Evolutionary conservation across 495 filamentous ascomycete species (phyloP).

Genomic region (Penicillium goetzii): DNA sequence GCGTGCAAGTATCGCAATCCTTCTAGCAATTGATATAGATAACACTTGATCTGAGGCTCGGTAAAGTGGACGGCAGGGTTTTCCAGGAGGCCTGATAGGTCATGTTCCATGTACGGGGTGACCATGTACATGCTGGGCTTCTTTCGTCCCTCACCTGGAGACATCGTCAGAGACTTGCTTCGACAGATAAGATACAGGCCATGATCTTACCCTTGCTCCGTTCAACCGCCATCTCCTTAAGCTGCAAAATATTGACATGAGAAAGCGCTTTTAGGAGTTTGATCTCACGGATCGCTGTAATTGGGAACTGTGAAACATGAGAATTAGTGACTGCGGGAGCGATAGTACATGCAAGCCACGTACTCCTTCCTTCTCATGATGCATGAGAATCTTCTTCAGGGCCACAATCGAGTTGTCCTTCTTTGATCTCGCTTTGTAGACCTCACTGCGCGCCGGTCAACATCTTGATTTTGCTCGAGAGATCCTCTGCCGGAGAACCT

Average conservation of each 20-base stretch:
- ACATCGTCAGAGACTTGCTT: slow-evolving; percentile 14
- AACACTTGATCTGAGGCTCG: slow-evolving; percentile 94
- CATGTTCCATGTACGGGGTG: slow-evolving; percentile 98
- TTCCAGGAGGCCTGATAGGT: slow-evolving; percentile 92
- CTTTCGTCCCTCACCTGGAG: slow-evolving; percentile 72
- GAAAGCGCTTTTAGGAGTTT: slow-evolving; percentile 93
- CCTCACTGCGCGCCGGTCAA: slow-evolving; percentile 63
- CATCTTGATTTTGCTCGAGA: background rate
- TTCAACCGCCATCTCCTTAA: slow-evolving; percentile 97
- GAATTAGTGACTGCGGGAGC: slow-evolving; percentile 1
- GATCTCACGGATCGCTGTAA: slow-evolving; percentile 96
- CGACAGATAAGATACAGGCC: background rate
- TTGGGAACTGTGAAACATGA: slow-evolving; percentile 68
- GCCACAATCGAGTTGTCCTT: slow-evolving; percentile 75
- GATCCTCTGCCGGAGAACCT: slow-evolving; percentile 25
- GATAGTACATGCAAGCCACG: slow-evolving; percentile 28
- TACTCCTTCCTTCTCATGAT: slow-evolving; percentile 93
- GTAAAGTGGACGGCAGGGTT: slow-evolving; percentile 88
- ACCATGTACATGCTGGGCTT: slow-evolving; percentile 97
- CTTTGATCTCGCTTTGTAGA: slow-evolving; percentile 83
- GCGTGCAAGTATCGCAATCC: slow-evolving; percentile 88
- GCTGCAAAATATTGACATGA: slow-evolving; percentile 82
- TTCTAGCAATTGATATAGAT: slow-evolving; percentile 91
- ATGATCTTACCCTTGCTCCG: slow-evolving; percentile 60
- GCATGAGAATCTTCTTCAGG: slow-evolving; percentile 96